These are phyloP conservation scores for Trichoderma sp. DNA, from an alignment of 2,329 filamentous ascomycete genomes.

Conservation along the genomic window DNA sequence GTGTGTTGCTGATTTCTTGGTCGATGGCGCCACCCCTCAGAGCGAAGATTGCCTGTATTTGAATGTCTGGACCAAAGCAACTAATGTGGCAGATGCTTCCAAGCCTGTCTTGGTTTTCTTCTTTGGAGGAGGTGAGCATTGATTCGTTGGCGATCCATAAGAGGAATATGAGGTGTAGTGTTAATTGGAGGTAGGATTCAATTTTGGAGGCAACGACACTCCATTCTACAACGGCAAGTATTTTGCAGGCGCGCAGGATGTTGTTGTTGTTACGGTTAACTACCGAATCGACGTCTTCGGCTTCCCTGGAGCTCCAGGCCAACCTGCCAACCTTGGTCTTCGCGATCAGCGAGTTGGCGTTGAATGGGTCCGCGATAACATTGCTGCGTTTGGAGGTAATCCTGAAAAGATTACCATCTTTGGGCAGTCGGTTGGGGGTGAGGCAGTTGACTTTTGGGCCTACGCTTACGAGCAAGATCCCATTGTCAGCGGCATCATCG, in stretches of 20 bases:
- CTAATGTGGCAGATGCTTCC: not conserved
- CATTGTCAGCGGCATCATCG: conserved; percentile 52
- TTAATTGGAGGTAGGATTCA: too few relatives aligned
- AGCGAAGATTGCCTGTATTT: conserved; percentile 42
- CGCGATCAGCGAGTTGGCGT: conserved; percentile 39
- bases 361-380: conserved; percentile 41
- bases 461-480: conserved; percentile 54
- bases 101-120: too few relatives aligned
- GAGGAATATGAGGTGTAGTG: too few relatives aligned
- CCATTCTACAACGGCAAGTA: not conserved
- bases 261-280: conserved; percentile 49
- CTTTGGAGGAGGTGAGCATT: too few relatives aligned
- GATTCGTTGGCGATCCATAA: too few relatives aligned
- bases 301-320: conserved; percentile 42
- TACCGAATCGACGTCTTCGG: conserved; percentile 50
- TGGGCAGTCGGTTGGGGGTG: conserved; percentile 33
- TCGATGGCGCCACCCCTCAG: not conserved
- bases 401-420: too few relatives aligned
- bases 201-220: too few relatives aligned
- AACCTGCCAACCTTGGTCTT: conserved; percentile 36
- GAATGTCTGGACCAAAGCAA: conserved; percentile 41
- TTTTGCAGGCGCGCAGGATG: conserved; percentile 43
- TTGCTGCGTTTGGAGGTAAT: conserved; percentile 27
- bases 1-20: not conserved
- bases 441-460: conserved; percentile 51